A percentile compares a stretch with the other conserved stretches of the same genome.
Evolutionary conservation across 179 eudicot genomes (phyloP).

Genomic region (Drosera spatulata): DNA sequence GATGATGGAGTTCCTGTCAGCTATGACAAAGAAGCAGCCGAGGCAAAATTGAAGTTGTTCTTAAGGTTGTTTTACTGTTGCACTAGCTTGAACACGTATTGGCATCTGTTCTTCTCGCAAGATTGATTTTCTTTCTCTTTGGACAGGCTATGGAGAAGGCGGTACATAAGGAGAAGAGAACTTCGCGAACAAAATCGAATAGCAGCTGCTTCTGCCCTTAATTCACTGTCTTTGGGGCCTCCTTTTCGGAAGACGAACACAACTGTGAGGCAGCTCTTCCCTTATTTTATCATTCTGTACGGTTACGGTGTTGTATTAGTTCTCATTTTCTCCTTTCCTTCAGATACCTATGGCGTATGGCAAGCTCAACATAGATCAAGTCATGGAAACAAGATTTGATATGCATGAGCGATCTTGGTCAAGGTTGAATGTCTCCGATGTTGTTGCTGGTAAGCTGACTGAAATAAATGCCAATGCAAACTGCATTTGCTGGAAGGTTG

Average conservation of each 20-base stretch:
- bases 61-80: constrained; percentile 45
- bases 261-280: constrained; percentile 34
- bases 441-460: constrained; percentile 46
- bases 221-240: constrained; percentile 74
- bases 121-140: constrained; percentile 13
- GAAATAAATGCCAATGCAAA: constrained; percentile 38
- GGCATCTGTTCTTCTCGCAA: constrained; percentile 3
- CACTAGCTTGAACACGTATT: constrained; percentile 7
- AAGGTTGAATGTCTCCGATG: constrained; percentile 67
- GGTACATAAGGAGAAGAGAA: constrained; percentile 38
- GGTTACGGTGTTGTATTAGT: constrained; percentile 4
- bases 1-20: constrained; percentile 26
- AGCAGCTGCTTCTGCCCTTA: constrained; percentile 71
- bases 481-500: constrained; percentile 82
- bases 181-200: constrained; percentile 61
- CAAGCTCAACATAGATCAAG: constrained; percentile 51
- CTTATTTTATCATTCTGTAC: constrained; percentile 6
- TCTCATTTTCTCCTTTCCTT: constrained; percentile 10
- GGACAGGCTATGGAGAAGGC: constrained; percentile 83
- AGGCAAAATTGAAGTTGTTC: constrained; percentile 69
- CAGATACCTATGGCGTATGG: constrained; percentile 35
- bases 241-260: constrained; percentile 57
- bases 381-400: constrained; percentile 46
- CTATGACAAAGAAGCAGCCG: constrained; percentile 73
- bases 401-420: constrained; percentile 58